Evolutionary conservation across 805 yeast genomes (phyloP).

Genomic region (Lipomyces oligophaga): DNA sequence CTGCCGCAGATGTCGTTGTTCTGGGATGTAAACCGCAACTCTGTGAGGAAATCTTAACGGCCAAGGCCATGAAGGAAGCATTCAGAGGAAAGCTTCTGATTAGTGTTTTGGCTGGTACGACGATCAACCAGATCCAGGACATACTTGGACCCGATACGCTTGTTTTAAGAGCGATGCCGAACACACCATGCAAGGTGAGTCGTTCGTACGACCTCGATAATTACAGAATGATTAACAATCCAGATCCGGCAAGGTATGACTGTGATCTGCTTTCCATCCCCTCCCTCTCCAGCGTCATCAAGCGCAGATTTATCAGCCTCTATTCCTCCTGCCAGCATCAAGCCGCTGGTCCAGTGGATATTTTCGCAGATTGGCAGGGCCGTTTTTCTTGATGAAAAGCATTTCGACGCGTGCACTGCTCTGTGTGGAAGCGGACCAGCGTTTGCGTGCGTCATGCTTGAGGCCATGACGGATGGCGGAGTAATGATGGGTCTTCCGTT

Average conservation of each 20-base stretch:
- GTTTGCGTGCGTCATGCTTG: slow-evolving; percentile 81
- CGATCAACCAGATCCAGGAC: slow-evolving; percentile 59
- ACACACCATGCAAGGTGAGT: slow-evolving; percentile 58
- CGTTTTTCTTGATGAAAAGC: slow-evolving; percentile 58
- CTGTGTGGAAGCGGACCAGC: slow-evolving; percentile 97
- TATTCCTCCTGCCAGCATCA: slow-evolving; percentile 33
- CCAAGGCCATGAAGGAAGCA: slow-evolving; percentile 41
- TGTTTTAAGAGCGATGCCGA: slow-evolving; percentile 94
- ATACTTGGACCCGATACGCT: slow-evolving; percentile 42
- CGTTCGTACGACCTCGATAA: not conserved
- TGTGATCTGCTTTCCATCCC: slow-evolving; percentile 68
- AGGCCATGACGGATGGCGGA: slow-evolving; percentile 90
- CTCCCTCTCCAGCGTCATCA: slow-evolving; percentile 27
- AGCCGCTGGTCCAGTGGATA: slow-evolving; percentile 41
- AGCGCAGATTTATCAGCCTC: slow-evolving; percentile 21
- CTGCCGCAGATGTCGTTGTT: slow-evolving; percentile 62
- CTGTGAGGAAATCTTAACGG: slow-evolving; percentile 57
- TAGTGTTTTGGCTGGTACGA: slow-evolving; percentile 89
- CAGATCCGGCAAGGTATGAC: slow-evolving; percentile 92
- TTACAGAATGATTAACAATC: not conserved
- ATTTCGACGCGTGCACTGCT: slow-evolving; percentile 95
- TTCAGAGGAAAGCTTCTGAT: slow-evolving; percentile 59
- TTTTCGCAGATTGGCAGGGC: slow-evolving; percentile 43
- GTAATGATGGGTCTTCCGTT: slow-evolving; percentile 90
- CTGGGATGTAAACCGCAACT: slow-evolving; percentile 87